Evolutionary conservation across 1,284 basidiomycete genomes (phyloP).

Genomic region (Cutaneotrichosporon sp.): DNA sequence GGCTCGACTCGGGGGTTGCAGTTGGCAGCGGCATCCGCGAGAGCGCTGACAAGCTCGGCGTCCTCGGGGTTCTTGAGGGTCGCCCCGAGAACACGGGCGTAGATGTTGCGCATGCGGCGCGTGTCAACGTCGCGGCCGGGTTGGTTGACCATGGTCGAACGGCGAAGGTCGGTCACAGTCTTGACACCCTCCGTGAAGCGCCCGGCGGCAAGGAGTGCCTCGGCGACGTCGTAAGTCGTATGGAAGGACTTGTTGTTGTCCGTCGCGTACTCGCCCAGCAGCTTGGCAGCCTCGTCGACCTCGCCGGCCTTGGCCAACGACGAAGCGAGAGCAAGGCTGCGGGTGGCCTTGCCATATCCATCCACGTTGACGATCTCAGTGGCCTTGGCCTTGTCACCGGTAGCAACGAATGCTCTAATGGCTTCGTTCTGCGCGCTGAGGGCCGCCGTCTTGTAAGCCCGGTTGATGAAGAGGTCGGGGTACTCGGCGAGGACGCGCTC

Average conservation of each 20-base stretch:
- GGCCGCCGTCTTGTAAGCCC: not conserved
- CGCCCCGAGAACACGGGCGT: slow-evolving; percentile 47
- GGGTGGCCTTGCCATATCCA: slow-evolving; percentile 21
- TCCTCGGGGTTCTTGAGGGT: slow-evolving; percentile 57
- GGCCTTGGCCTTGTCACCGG: slow-evolving; percentile 65
- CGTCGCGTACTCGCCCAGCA: slow-evolving; percentile 60
- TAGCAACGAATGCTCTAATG: slow-evolving; percentile 62
- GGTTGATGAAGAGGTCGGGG: not conserved
- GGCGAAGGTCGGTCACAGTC: not conserved
- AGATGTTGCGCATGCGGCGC: not conserved
- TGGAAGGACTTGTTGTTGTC: not conserved
- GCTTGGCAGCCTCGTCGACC: slow-evolving; percentile 63
- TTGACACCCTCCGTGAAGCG: slow-evolving; percentile 56
- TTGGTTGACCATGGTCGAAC: not conserved
- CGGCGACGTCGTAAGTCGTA: slow-evolving; percentile 24
- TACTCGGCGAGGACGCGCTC: not conserved
- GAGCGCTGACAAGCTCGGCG: slow-evolving; percentile 56
- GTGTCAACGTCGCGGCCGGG: not conserved
- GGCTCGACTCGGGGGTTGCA: slow-evolving; percentile 11
- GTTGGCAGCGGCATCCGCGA: slow-evolving; percentile 23
- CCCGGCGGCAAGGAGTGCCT: slow-evolving; percentile 58
- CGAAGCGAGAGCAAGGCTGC: slow-evolving; percentile 60
- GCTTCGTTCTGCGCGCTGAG: not conserved
- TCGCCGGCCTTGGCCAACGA: slow-evolving; percentile 69
- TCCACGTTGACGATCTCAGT: slow-evolving; percentile 58